Conservation (phyloP, 768 basidiomycete genomes). For the Termitomyces sp. region DNA sequence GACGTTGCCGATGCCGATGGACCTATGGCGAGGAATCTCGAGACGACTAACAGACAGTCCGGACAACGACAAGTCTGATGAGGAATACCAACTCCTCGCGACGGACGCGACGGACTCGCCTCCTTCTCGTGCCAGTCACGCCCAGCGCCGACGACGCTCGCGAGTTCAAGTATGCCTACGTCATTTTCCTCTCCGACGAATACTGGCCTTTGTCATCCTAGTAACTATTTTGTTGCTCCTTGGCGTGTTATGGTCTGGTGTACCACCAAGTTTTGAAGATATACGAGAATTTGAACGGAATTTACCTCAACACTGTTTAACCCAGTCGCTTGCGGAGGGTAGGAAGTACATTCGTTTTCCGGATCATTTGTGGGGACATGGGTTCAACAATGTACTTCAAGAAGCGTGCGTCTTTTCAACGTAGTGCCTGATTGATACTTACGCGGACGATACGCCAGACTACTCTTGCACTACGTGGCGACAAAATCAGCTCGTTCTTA, state of each 20-base stretch:
- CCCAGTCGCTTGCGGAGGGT: slow-evolving; percentile 4
- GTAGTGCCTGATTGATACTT: background rate
- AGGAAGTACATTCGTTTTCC: slow-evolving; percentile 44
- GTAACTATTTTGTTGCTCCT: slow-evolving; percentile 15
- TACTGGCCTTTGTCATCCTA: slow-evolving; percentile 12
- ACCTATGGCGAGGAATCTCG: slow-evolving; percentile 16
- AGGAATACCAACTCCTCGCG: slow-evolving; percentile 19
- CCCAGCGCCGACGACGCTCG: slow-evolving; percentile 12
- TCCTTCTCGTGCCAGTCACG: background rate
- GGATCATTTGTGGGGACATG: slow-evolving; percentile 54
- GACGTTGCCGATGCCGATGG: slow-evolving; percentile 12
- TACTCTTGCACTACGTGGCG: slow-evolving; percentile 50
- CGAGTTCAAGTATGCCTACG: slow-evolving; percentile 11
- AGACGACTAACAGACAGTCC: slow-evolving; percentile 12
- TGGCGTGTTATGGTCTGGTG: slow-evolving; percentile 17
- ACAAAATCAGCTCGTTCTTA: slow-evolving; percentile 45
- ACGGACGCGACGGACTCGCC: slow-evolving; percentile 6
- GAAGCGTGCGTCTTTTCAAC: slow-evolving; percentile 37
- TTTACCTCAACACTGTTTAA: slow-evolving; percentile 19
- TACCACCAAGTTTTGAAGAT: slow-evolving; percentile 20
- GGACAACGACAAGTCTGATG: slow-evolving; percentile 13
- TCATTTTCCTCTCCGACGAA: slow-evolving; percentile 13
- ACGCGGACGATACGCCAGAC: slow-evolving; percentile 19
- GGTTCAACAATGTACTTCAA: slow-evolving; percentile 58
- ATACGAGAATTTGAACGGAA: slow-evolving; percentile 17